Evolutionary conservation across 2,329 filamentous ascomycete species (phyloP), one percentile per base, ranked within the genome.

Genomic region (Dothideomycetidae sp.): DNA sequence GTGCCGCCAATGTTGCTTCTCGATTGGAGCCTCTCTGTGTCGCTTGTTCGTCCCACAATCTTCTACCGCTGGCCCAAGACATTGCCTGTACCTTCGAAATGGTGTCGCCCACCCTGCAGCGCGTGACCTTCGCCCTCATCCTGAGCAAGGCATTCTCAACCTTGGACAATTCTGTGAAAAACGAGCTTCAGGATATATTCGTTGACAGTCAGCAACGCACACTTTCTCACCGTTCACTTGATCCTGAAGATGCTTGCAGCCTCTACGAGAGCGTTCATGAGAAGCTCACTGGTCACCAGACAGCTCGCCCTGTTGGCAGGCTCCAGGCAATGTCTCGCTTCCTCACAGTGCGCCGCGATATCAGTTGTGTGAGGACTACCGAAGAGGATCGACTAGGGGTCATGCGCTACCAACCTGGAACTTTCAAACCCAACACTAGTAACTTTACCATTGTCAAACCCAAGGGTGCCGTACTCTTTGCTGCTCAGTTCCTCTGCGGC

Each of bases 41-140:
- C 13, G 19, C 18, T 7, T 38, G 36, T 14, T 28, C 15, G 5
- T 2, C 11, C 7, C 13, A 10, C 4, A 31, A 33, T n/a, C 12
- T 33, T 5, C 29, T 38, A 5, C 29, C 36, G 1, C 16, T 38
- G 10, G 29, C 36, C n/a, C 36, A 38, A 33, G 36, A 38, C 15
- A 15, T 38, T 12, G 18, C 15, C 7, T 16, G 28, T 7, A 38
- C 10, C 18, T 38, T 38, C 28, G 29, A 30, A 4, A 19, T 38
- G n/a, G 12, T 21, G 5, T 38, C 36, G 3, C 15, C 15, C 17
- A 31, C 18, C 30, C 18, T 38, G 3, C 36, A 38, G 28, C 12
- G 30, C 15, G 29, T 16, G 3, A 38, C 31, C 13, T 38, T 32
- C 16, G 36, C 28, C 11, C 28, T 10, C 5, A 26, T 38, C 10